Percentiles rank a stretch among this genome's conserved stretches.
These are phyloP conservation scores for Entomophthora muscae DNA, from an alignment of 371 early-diverging fungal species.

Conservation along the genomic window DNA sequence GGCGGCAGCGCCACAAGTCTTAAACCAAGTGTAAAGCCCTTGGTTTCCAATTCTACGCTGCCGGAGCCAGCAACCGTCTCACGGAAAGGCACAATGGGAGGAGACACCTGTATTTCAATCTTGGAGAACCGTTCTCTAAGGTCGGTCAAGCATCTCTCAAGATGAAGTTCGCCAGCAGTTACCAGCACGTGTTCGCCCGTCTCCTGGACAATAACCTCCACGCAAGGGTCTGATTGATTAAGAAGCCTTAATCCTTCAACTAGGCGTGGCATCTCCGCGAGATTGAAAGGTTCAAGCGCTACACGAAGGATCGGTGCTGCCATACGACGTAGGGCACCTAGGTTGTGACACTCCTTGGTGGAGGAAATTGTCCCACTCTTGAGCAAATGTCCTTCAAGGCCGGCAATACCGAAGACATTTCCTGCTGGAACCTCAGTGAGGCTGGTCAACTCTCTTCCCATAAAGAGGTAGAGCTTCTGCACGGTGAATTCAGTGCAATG, in stretches of 20 bases:
- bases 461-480: slow-evolving; percentile 69
- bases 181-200: slow-evolving; percentile 93
- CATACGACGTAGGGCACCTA: slow-evolving; percentile 18
- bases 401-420: slow-evolving; percentile 89
- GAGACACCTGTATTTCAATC: slow-evolving; percentile 80
- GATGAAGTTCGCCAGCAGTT: slow-evolving; percentile 91
- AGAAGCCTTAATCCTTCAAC: slow-evolving; percentile 70
- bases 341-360: slow-evolving; percentile 16
- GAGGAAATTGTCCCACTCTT: slow-evolving; percentile 81
- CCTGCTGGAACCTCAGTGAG: slow-evolving; percentile 81
- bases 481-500: slow-evolving; percentile 53
- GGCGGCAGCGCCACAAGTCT: slow-evolving; percentile 66
- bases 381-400: slow-evolving; percentile 67
- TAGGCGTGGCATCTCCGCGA: slow-evolving; percentile 64
- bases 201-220: slow-evolving; percentile 73
- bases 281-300: slow-evolving; percentile 63
- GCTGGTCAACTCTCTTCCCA: slow-evolving; percentile 83
- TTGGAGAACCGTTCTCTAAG: slow-evolving; percentile 83
- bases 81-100: slow-evolving; percentile 94
- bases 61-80: slow-evolving; percentile 42
- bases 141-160: slow-evolving; percentile 87
- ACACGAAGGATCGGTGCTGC: slow-evolving; percentile 83
- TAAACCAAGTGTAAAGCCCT: slow-evolving; percentile 46
- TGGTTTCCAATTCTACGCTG: slow-evolving; percentile 40
- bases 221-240: slow-evolving; percentile 88